Conservation (phyloP, 345 rosid species). For the Eucalyptus viminalis region DNA sequence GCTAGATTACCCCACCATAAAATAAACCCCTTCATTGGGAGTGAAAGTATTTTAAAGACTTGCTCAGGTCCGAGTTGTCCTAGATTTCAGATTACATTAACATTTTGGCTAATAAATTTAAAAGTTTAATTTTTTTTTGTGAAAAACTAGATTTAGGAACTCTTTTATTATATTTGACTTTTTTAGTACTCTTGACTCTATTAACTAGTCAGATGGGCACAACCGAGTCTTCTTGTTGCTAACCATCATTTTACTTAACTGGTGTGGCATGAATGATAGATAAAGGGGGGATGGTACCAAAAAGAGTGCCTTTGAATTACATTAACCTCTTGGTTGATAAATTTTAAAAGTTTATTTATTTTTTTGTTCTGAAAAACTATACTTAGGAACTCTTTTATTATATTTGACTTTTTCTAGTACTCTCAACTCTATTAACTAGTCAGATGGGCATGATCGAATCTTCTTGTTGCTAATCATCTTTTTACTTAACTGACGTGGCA, state of each 20-base stretch:
- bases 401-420: not conserved
- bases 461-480: not conserved
- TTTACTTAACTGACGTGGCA: fast-evolving
- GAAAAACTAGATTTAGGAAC: not conserved
- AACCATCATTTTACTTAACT: too few species aligned
- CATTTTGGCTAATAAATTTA: not conserved
- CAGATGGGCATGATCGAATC: not conserved
- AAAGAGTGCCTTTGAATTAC: too few species aligned
- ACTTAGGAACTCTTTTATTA: not conserved
- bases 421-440: not conserved
- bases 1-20: too few species aligned
- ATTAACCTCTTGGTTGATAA: too few species aligned
- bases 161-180: not conserved
- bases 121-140: not conserved
- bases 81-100: too few species aligned
- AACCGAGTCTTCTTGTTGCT: not conserved
- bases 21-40: too few species aligned
- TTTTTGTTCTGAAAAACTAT: not conserved
- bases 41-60: too few species aligned
- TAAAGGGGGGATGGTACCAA: too few species aligned
- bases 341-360: too few species aligned
- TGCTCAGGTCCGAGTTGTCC: fast-evolving
- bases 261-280: too few species aligned
- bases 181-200: not conserved
- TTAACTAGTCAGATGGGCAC: fast-evolving